Conservation (phyloP, 176 grass and related monocot genomes). For the Aegilops tauschii region DNA sequence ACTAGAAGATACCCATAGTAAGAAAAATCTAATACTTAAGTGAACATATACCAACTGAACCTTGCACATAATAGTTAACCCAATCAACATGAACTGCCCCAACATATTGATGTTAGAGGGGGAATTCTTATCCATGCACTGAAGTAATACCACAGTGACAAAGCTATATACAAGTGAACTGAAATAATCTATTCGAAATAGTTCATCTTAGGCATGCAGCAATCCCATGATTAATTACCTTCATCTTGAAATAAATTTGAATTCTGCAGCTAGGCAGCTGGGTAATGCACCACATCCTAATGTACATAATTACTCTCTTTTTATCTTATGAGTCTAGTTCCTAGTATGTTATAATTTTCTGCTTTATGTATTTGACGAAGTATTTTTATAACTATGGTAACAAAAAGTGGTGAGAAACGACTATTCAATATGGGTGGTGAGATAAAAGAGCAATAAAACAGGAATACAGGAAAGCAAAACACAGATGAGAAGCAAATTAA, state of each 20-base stretch:
- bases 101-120: background rate
- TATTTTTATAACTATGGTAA: background rate
- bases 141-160: background rate
- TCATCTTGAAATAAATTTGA: background rate
- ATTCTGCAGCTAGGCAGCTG: background rate
- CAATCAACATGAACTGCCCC: no score
- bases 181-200: background rate
- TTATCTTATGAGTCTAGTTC: no score
- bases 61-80: no score
- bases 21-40: no score
- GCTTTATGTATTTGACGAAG: background rate
- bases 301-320: background rate
- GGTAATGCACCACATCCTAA: background rate
- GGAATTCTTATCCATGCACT: background rate
- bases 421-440: background rate
- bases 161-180: slow-evolving; percentile 5
- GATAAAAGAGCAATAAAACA: background rate
- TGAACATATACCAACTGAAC: no score
- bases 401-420: background rate
- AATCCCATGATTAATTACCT: background rate
- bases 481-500: background rate
- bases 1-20: no score
- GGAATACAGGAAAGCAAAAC: background rate
- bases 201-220: background rate
- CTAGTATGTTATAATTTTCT: background rate